Conservation (phyloP, 2,329 filamentous ascomycete genomes). For the Exserohilum turcica region DNA sequence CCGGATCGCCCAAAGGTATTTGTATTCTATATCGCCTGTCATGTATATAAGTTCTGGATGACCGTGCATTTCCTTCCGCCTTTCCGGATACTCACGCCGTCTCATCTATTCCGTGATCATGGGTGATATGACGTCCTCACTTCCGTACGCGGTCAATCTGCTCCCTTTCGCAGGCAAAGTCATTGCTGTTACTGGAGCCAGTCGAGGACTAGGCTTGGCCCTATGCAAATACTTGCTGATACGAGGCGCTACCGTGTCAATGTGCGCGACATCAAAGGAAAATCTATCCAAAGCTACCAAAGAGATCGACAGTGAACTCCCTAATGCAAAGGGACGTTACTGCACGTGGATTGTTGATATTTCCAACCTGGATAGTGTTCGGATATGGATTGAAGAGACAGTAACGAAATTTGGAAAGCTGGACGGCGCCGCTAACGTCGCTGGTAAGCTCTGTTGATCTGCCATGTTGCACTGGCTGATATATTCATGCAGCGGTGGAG, state of each 20-base stretch:
- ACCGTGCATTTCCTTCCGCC: neutral
- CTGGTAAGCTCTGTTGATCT: slow-evolving; percentile 35
- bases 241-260: slow-evolving; percentile 1
- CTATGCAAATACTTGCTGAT: slow-evolving; percentile 5
- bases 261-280: slow-evolving; percentile 3
- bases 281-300: slow-evolving; percentile 2
- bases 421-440: slow-evolving; percentile 50
- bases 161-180: slow-evolving; percentile 2
- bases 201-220: slow-evolving; percentile 2
- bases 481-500: slow-evolving; percentile 2
- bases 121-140: neutral
- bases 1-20: neutral
- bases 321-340: slow-evolving; percentile 3
- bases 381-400: slow-evolving; percentile 44
- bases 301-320: slow-evolving; percentile 5
- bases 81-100: neutral
- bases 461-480: too few relatives aligned
- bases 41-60: neutral
- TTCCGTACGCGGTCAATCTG: slow-evolving; percentile 5
- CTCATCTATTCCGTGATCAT: neutral
- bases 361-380: slow-evolving; percentile 1
- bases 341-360: slow-evolving; percentile 4
- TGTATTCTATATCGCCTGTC: neutral
- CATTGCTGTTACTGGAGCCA: slow-evolving; percentile 5
- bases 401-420: slow-evolving; percentile 44